Base-by-base conservation (phyloP, 139 green algal species). In the Volvox africanus region DNA sequence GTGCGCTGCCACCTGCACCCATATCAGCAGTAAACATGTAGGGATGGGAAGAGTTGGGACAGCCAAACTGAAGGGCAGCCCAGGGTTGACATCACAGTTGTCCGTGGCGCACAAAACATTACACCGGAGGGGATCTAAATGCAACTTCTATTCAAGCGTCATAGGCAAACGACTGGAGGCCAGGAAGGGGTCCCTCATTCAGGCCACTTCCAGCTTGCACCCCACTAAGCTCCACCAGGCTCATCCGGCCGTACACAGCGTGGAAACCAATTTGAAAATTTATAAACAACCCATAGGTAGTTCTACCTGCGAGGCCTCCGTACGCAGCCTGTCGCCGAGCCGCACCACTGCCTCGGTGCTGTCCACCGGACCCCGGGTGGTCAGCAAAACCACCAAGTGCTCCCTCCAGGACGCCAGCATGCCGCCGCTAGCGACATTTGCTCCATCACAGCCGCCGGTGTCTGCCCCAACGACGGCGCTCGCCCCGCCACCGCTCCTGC, bases 331-430 rank as follows among this genome's bases (percentile, higher is more conserved):
- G 80, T 97, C 95, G 20, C 96, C 97, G 73, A 99, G 92, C 50
- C 92, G 86, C 35, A 92, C 20, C 26, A 99, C 93, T 19, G 96
- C 93, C 11, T 90, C 82, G 16, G 95, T 92, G 76, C 95, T 93
- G 0, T 93, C 96, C 21, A 91, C 88, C 3, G 89, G 44, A 0
- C 91, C 92, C 30, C 92, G 83, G 50, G 95, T 97, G 6, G 93
- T 93, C 9, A 95, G 95, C 78, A 99, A 86, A 16, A 97, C 94
- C 0, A 97, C 96, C 35, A 98, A 87, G 87, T 98, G 96, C 36
- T 95, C 87, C 19, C 94, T 94, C 97, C 97, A 99, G 9, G 92
- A 36, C 14, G 28, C 67, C 78, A 97, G 55, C 82, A 98, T 61
- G 22, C 61, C 33, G 37, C 79, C 55, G 85, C 28, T 36, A 24